Evolutionary conservation across 192 early-diverging fungal species (phyloP).

Genomic region (Coemansia sp.): DNA sequence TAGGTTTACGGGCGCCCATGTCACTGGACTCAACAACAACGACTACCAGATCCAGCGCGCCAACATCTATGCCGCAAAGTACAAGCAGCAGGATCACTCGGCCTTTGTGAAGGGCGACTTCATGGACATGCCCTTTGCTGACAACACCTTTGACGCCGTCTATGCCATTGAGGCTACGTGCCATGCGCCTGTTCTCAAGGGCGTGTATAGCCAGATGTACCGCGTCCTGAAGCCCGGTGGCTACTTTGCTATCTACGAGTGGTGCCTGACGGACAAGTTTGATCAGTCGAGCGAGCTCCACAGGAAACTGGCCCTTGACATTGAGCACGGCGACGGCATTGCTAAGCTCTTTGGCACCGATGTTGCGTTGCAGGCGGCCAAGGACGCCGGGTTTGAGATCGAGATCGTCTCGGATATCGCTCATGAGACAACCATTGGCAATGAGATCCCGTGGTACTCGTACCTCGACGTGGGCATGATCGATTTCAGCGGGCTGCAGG

Average conservation of each 20-base stretch:
- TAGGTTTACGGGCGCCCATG: conserved; percentile 82
- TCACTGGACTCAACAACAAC: conserved; percentile 97
- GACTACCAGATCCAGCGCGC: conserved; percentile 87
- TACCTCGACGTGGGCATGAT: conserved; percentile 61
- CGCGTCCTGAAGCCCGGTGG: conserved; percentile 91
- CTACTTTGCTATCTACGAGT: conserved; percentile 91
- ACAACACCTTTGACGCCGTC: conserved; percentile 78
- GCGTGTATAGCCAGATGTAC: conserved; percentile 86
- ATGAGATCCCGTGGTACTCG: conserved; percentile 79
- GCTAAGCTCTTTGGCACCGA: conserved; percentile 76
- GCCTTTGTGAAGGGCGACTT: conserved; percentile 84
- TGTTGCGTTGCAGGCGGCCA: conserved; percentile 75
- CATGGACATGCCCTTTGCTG: conserved; percentile 83
- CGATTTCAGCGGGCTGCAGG: conserved; percentile 44
- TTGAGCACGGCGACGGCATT: conserved; percentile 92
- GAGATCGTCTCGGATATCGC: conserved; percentile 67
- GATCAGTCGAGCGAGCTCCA: conserved; percentile 74
- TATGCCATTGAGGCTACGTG: conserved; percentile 97
- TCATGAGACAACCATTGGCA: conserved; percentile 54
- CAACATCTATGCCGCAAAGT: conserved; percentile 65
- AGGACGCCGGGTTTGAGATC: conserved; percentile 85
- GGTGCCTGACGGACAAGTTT: conserved; percentile 89
- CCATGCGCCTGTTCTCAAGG: conserved; percentile 82
- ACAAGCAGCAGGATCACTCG: conserved; percentile 60
- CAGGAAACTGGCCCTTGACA: conserved; percentile 70